Evolutionary conservation across 768 basidiomycete species (phyloP), one percentile per base, ranked within the genome.

Genomic region (Kwoniella mangroviensis): DNA sequence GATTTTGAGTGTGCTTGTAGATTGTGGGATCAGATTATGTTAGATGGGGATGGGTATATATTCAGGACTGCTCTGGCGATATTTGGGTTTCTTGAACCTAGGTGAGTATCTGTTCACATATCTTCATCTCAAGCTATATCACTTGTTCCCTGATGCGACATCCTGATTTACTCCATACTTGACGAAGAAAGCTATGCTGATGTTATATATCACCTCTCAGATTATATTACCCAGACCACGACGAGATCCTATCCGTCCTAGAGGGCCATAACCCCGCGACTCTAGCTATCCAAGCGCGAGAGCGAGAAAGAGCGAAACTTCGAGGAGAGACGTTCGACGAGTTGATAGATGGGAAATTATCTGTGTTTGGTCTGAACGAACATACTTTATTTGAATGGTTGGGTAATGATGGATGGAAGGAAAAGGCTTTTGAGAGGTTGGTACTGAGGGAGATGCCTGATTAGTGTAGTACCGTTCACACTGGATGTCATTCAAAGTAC

Each of bases 21-120:
- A 34, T 69, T 83, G 2, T 83, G 82, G 82, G 82, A 83, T 60
- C 79, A 81, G 75, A 79, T 83, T 64, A 64, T 81, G 24, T 71
- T 83, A 0, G 80, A 83, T 67, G 82, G 82, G 1, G 82, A 83
- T 63, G 77, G 79, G 6, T 79, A 76, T 55, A 80, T 83, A 43
- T 81, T 83, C 60, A 72, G 82, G 54, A 74, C 79, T 5, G 78
- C 77, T 28, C 63, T 83, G 28, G 80, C 79, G 19, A 81, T 83
- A 67, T 76, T 83, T 42, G 79, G 79, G 2, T 79, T 83, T 59
- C 75, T 83, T 22, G 82, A 83, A 54, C 82, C 82, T 21, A 70
- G 79, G 80, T 79, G 54, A 72, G 45, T 2, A 28, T 28, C 28
- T 28, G 75, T 70, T 21, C 41, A 12, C 17, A 43, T 34, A 12